phyloP scores from a whole-genome alignment of 2,329 filamentous ascomycete genomes.

The Zasmidium citrigriseum region DNA sequence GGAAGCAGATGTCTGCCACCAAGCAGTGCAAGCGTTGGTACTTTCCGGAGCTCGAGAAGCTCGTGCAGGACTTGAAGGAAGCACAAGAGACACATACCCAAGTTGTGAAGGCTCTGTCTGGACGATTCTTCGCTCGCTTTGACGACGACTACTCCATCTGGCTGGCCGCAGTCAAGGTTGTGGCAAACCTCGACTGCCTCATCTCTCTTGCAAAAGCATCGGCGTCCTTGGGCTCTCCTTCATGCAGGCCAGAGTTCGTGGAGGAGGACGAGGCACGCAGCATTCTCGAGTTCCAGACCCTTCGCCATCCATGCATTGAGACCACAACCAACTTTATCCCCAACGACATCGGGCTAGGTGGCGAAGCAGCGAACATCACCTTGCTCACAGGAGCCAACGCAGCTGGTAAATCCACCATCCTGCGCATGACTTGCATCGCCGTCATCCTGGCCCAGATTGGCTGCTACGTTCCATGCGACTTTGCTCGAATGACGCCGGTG shows the following conservation, averaged over 20 bases:
- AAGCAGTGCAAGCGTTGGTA: conserved; percentile 91
- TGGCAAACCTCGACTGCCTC: conserved; percentile 91
- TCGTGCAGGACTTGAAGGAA: conserved; percentile 88
- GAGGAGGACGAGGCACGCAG: conserved; percentile 71
- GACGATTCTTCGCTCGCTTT: conserved; percentile 82
- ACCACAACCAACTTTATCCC: conserved; percentile 92
- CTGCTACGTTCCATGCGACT: conserved; percentile 82
- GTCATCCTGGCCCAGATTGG: conserved; percentile 98
- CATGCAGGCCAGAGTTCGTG: conserved; percentile 85
- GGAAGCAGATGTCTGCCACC: conserved; percentile 97
- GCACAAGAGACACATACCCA: conserved; percentile 92
- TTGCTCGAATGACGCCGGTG: conserved; percentile 81
- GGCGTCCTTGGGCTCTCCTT: conserved; percentile 76
- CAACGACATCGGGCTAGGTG: conserved; percentile 87
- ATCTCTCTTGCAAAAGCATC: conserved; percentile 92
- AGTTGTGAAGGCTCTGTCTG: conserved; percentile 81
- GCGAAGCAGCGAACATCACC: conserved; percentile 77
- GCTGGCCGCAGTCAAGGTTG: conserved; percentile 85
- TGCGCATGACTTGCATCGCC: conserved; percentile 94
- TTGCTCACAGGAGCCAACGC: conserved; percentile 95
- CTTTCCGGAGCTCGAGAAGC: conserved; percentile 75
- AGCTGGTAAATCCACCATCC: conserved; percentile 92
- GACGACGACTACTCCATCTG: conserved; percentile 83
- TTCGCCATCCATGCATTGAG: conserved; percentile 93
- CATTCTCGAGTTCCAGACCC: conserved; percentile 85